phyloP scores from a whole-genome alignment of 768 basidiomycete genomes.

The Chalciporus sphaerocephalus region DNA sequence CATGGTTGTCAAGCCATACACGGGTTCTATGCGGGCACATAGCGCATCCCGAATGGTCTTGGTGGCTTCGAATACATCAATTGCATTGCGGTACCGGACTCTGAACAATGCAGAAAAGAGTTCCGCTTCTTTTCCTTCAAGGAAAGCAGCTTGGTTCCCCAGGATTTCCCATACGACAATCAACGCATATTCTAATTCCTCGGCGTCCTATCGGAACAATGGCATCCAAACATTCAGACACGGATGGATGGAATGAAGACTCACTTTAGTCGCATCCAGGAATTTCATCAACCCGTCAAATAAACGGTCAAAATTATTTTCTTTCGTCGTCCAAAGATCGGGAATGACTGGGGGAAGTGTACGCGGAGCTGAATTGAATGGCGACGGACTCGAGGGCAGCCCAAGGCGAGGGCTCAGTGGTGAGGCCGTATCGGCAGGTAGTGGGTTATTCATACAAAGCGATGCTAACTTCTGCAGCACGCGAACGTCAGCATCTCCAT shows the following conservation, averaged over 20 bases:
- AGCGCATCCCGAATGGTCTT: slow-evolving; percentile 76
- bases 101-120: slow-evolving; percentile 67
- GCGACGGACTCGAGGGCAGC: slow-evolving; percentile 55
- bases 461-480: slow-evolving; percentile 63
- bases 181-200: slow-evolving; percentile 71
- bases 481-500: slow-evolving; percentile 46
- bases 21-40: slow-evolving; percentile 68
- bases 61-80: slow-evolving; percentile 77
- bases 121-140: slow-evolving; percentile 79
- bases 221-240: background rate
- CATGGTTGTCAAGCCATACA: slow-evolving; percentile 81
- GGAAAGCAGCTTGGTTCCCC: slow-evolving; percentile 62
- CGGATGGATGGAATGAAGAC: slow-evolving; percentile 17
- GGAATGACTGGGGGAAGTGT: slow-evolving; percentile 40
- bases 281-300: slow-evolving; percentile 63
- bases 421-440: slow-evolving; percentile 39
- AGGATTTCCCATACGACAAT: slow-evolving; percentile 83
- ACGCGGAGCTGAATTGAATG: slow-evolving; percentile 40
- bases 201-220: slow-evolving; percentile 45
- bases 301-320: slow-evolving; percentile 65
- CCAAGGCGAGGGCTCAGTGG: slow-evolving; percentile 50
- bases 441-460: slow-evolving; percentile 58
- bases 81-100: slow-evolving; percentile 67
- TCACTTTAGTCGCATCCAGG: slow-evolving; percentile 60
- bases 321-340: slow-evolving; percentile 69